A percentile compares a stretch with the other conserved stretches of the same genome.
phyloP scores from a whole-genome alignment of 495 filamentous ascomycete species.

The Penicillium antarcticum region DNA sequence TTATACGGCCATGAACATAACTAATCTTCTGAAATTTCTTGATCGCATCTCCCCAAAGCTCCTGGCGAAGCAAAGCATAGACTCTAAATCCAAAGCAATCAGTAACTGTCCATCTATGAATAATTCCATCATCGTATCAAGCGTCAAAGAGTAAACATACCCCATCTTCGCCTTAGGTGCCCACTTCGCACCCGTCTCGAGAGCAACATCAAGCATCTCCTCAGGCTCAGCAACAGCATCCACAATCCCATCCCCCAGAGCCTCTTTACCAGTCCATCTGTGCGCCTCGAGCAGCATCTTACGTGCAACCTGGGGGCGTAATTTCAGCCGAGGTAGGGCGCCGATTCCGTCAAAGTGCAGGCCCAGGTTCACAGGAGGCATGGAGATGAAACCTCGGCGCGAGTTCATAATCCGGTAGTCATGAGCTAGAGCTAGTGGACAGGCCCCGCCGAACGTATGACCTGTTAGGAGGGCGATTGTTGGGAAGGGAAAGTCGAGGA shows the following conservation, averaged over 20 bases:
- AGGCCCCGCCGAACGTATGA: constrained; percentile 50
- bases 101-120: neutral
- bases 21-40: constrained; percentile 45
- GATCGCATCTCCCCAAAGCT: constrained; percentile 49
- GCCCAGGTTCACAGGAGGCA: constrained; percentile 50
- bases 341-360: constrained; percentile 52
- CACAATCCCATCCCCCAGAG: constrained; percentile 47
- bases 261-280: constrained; percentile 47
- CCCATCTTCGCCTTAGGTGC: constrained; percentile 48
- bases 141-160: constrained; percentile 12
- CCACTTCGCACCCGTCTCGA: constrained; percentile 37
- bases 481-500: constrained; percentile 50
- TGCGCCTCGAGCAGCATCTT: constrained; percentile 53
- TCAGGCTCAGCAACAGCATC: constrained; percentile 45
- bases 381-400: constrained; percentile 43
- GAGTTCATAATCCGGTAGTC: constrained; percentile 54
- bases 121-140: neutral
- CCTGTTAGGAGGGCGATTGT: constrained; percentile 50
- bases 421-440: constrained; percentile 44
- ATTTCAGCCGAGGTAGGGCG: constrained; percentile 43
- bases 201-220: constrained; percentile 41
- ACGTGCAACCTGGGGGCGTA: constrained; percentile 43
- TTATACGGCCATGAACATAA: constrained; percentile 45
- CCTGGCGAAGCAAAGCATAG: constrained; percentile 43
- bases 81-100: constrained; percentile 24